Conservation (phyloP, 495 filamentous ascomycete species). For the Beverwykella pulmonaria region DNA sequence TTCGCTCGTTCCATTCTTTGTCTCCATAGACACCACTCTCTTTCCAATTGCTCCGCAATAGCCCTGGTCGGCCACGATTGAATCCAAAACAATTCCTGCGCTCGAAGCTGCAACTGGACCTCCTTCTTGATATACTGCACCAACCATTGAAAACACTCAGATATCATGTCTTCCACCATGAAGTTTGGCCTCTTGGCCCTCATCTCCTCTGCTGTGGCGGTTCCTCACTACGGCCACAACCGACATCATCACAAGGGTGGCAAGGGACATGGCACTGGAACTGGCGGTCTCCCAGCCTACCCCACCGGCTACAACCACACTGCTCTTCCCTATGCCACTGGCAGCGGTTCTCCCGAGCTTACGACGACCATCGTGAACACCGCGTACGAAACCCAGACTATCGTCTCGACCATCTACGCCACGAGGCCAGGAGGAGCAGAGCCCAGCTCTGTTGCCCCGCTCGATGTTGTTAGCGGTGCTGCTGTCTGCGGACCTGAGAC, state of each 20-base stretch:
- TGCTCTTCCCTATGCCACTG: conserved; percentile 17
- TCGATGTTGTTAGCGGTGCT: conserved; percentile 10
- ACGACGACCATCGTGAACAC: conserved; percentile 34
- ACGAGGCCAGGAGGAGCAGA: background rate
- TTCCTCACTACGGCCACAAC: conserved; percentile 25
- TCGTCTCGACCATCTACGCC: conserved; percentile 32
- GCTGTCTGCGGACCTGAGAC: conserved; percentile 29
- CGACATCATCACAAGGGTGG: conserved; percentile 29
- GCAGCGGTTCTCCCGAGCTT: conserved; percentile 17
- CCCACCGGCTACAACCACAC: background rate
- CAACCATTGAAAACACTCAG: conserved; percentile 1
- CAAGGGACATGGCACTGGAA: conserved; percentile 17
- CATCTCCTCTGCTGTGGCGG: conserved; percentile 31
- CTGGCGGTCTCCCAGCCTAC: conserved; percentile 7
- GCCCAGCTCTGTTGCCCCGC: conserved; percentile 2
- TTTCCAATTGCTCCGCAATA: conserved; percentile 29
- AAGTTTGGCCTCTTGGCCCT: conserved; percentile 40
- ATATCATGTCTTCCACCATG: conserved; percentile 33
- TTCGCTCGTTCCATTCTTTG: conserved; percentile 46
- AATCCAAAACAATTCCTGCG: conserved; percentile 16
- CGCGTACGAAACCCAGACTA: conserved; percentile 23
- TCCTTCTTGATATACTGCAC: conserved; percentile 13
- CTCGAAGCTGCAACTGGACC: conserved; percentile 37
- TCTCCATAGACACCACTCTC: conserved; percentile 32
- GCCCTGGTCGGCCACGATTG: conserved; percentile 46